Percentiles rank a stretch among this genome's conserved stretches.
phyloP scores from a whole-genome alignment of 2,329 filamentous ascomycete genomes.

The Cadophora malorum region DNA sequence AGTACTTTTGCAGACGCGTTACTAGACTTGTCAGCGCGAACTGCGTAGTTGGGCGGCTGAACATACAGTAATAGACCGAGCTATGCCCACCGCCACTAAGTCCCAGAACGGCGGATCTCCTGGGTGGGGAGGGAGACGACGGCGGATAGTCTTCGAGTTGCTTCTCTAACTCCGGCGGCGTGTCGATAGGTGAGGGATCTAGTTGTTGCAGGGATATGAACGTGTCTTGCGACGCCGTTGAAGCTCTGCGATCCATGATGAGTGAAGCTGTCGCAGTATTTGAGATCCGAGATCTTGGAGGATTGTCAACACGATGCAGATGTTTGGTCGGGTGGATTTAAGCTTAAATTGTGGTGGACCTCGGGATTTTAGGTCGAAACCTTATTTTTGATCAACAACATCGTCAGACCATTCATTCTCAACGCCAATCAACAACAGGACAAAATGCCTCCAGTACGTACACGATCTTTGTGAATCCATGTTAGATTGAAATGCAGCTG shows the following conservation, averaged over 20 bases:
- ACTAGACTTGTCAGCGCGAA: conserved; percentile 55
- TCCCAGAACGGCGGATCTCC: conserved; percentile 52
- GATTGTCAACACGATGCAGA: conserved; percentile 25
- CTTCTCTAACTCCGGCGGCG: conserved; percentile 54
- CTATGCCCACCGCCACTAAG: conserved; percentile 69
- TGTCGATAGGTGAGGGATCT: conserved; percentile 81
- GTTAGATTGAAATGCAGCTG: not conserved
- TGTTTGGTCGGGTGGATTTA: conserved; percentile 33
- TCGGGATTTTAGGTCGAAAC: conserved; percentile 35
- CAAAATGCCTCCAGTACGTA: conserved; percentile 62
- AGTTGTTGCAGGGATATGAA: conserved; percentile 75
- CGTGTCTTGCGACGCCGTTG: conserved; percentile 58
- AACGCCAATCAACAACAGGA: not conserved
- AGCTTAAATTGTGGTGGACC: conserved; percentile 26
- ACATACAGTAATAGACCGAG: conserved; percentile 76
- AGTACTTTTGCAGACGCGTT: conserved; percentile 82
- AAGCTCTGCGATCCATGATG: conserved; percentile 47
- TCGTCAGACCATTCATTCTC: not conserved
- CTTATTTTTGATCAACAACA: conserved; percentile 32
- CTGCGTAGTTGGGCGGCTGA: conserved; percentile 24
- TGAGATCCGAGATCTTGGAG: not conserved
- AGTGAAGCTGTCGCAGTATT: not conserved
- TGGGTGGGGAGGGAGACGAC: conserved; percentile 51
- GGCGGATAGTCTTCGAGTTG: conserved; percentile 46
- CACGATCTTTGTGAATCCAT: not conserved